Evolutionary conservation across 2,329 filamentous ascomycete species (phyloP).

Genomic region (Penicillium sp.): DNA sequence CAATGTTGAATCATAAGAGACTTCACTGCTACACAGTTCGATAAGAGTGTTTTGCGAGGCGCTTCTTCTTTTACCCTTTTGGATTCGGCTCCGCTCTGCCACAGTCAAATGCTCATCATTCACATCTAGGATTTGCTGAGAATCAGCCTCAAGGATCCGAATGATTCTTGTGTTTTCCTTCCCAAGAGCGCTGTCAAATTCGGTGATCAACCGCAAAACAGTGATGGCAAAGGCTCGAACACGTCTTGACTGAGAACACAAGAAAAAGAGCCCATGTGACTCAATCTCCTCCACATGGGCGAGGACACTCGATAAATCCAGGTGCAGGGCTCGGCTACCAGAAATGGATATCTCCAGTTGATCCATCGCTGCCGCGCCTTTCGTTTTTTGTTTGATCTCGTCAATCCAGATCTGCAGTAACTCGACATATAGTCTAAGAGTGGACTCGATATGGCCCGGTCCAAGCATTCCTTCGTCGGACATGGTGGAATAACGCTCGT

Average conservation of each 20-base stretch:
- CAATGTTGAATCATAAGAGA: slow-evolving; percentile 88
- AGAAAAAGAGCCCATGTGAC: slow-evolving; percentile 92
- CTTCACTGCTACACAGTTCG: slow-evolving; percentile 91
- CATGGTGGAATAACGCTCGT: slow-evolving; percentile 95
- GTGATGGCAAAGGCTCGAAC: slow-evolving; percentile 90
- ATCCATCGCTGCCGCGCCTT: slow-evolving; percentile 67
- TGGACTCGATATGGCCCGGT: slow-evolving; percentile 90
- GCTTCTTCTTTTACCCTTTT: slow-evolving; percentile 82
- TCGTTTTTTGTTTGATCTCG: slow-evolving; percentile 84
- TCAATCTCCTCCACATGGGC: slow-evolving; percentile 96
- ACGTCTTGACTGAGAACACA: slow-evolving; percentile 90
- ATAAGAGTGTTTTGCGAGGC: slow-evolving; percentile 83
- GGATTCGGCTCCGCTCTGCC: slow-evolving; percentile 86
- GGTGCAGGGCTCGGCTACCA: slow-evolving; percentile 72
- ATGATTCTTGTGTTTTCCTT: slow-evolving; percentile 82
- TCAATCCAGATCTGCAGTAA: slow-evolving; percentile 96
- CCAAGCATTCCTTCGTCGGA: slow-evolving; percentile 97
- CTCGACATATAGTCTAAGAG: slow-evolving; percentile 87
- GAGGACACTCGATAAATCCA: slow-evolving; percentile 84
- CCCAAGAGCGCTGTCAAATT: slow-evolving; percentile 86
- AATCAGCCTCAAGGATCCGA: slow-evolving; percentile 86
- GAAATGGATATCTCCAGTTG: slow-evolving; percentile 60
- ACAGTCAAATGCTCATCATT: slow-evolving; percentile 82
- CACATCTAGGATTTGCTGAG: slow-evolving; percentile 83
- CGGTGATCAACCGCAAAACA: slow-evolving; percentile 84